phyloP scores from a whole-genome alignment of 345 rosid species.

The Laguncularia racemosa region DNA sequence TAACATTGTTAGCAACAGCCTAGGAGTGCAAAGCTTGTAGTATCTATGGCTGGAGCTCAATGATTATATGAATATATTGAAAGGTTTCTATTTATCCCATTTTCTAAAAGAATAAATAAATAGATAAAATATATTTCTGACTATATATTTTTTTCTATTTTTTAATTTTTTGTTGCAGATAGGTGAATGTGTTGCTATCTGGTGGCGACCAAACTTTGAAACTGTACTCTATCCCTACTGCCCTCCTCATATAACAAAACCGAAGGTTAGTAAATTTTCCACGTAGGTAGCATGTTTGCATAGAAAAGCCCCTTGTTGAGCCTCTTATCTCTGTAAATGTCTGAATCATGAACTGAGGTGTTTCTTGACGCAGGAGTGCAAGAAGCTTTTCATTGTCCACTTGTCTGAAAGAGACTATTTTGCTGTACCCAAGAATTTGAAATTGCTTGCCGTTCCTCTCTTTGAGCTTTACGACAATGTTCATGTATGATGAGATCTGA shows the following conservation, averaged over 20 bases:
- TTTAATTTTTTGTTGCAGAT: conserved; percentile 38
- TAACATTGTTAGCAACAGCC: too few species aligned
- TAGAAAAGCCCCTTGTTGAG: too few species aligned
- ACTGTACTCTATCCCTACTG: conserved; percentile 96
- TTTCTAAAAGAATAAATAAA: too few species aligned
- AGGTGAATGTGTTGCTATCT: conserved; percentile 89
- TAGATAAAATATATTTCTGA: too few species aligned
- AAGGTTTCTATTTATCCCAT: too few species aligned
- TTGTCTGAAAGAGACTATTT: conserved; percentile 96
- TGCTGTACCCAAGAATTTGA: conserved; percentile 95
- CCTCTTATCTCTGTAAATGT: too few species aligned
- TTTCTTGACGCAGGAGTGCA: conserved; percentile 70
- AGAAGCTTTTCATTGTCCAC: conserved; percentile 89
- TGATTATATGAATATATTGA: too few species aligned
- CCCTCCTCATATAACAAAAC: conserved; percentile 94
- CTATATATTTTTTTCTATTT: not conserved
- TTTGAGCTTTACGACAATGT: conserved; percentile 96
- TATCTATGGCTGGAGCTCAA: too few species aligned
- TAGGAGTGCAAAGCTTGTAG: too few species aligned
- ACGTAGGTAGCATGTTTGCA: too few species aligned
- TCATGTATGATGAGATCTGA: conserved; percentile 39
- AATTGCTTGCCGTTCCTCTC: conserved; percentile 91
- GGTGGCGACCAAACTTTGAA: conserved; percentile 99
- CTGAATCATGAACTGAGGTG: not conserved
- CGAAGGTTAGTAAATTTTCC: conserved; percentile 46